Percentiles rank a stretch among this genome's conserved stretches.
Conservation (phyloP, 2,329 filamentous ascomycete genomes). For the Claviceps capensis region DNA sequence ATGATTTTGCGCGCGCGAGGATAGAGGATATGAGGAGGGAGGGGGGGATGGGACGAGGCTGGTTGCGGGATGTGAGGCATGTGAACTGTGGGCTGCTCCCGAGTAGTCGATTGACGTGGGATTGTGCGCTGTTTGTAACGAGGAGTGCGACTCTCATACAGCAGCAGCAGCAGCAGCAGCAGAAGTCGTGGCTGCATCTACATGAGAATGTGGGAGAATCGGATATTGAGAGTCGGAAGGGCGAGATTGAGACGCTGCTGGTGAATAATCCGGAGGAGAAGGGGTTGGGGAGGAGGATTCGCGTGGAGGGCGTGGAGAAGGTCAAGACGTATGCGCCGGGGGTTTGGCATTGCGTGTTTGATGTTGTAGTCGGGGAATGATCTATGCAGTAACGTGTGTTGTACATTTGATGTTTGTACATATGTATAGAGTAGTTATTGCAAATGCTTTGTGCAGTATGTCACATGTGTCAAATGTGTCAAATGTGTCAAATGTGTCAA, state of each 20-base stretch:
- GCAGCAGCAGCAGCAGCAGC: slow-evolving; percentile 20
- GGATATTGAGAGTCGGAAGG: slow-evolving; percentile 33
- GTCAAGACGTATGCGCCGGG: slow-evolving; percentile 59
- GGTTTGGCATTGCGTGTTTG: slow-evolving; percentile 59
- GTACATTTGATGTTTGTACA: not conserved
- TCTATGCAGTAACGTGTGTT: not conserved
- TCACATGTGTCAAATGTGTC: not conserved
- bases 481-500: too few species aligned
- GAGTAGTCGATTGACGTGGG: slow-evolving; percentile 41
- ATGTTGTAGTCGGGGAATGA: slow-evolving; percentile 35
- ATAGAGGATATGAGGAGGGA: slow-evolving; percentile 22
- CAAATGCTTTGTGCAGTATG: not conserved
- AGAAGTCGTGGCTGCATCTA: slow-evolving; percentile 45
- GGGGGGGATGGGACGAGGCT: slow-evolving; percentile 1
- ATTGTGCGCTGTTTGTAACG: slow-evolving; percentile 20
- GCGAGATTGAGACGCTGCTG: slow-evolving; percentile 36
- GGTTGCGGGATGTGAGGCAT: slow-evolving; percentile 31
- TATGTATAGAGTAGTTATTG: not conserved
- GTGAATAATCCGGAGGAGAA: slow-evolving; percentile 18
- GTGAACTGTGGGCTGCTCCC: slow-evolving; percentile 53
- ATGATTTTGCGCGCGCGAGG: slow-evolving; percentile 35
- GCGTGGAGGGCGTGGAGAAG: slow-evolving; percentile 43
- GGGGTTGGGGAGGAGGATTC: slow-evolving; percentile 13
- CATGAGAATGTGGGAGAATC: slow-evolving; percentile 50
- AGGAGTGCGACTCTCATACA: slow-evolving; percentile 17